phyloP scores from a whole-genome alignment of 2,329 filamentous ascomycete genomes.

The Epichloe sylvatica region DNA sequence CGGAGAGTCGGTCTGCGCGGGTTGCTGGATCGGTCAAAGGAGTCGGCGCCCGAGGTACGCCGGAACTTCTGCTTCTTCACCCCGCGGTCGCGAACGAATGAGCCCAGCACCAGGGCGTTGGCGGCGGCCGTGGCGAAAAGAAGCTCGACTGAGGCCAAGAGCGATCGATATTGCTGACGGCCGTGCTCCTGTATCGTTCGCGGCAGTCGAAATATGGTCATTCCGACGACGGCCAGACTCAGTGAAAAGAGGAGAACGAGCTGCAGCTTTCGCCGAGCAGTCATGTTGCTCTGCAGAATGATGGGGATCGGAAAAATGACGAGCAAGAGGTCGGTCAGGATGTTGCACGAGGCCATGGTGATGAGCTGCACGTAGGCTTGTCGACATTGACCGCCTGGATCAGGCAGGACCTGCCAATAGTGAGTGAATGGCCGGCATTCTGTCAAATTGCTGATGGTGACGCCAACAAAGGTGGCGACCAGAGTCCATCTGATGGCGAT shows the following conservation, averaged over 20 bases:
- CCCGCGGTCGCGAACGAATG: constrained; percentile 81
- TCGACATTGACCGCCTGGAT: constrained; percentile 74
- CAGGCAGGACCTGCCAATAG: constrained; percentile 73
- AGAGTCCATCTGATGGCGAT: constrained; percentile 63
- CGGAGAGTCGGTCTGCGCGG: constrained; percentile 37
- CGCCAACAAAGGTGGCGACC: constrained; percentile 61
- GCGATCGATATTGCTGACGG: constrained; percentile 72
- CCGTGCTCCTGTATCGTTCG: constrained; percentile 58
- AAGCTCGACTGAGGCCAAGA: constrained; percentile 81
- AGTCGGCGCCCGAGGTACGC: constrained; percentile 47
- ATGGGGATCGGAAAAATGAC: constrained; percentile 83
- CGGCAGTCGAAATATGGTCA: constrained; percentile 71
- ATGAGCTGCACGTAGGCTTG: constrained; percentile 77
- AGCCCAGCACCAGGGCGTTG: constrained; percentile 80
- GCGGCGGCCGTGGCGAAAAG: constrained; percentile 76
- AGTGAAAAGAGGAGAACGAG: constrained; percentile 71
- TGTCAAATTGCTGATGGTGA: constrained; percentile 65
- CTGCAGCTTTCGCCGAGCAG: constrained; percentile 61
- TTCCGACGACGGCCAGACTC: constrained; percentile 63
- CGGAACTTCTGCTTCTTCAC: constrained; percentile 81
- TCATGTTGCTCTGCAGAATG: constrained; percentile 66
- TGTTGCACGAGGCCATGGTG: constrained; percentile 79
- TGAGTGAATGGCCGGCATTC: constrained; percentile 68
- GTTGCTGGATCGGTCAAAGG: constrained; percentile 35
- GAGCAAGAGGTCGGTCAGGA: constrained; percentile 76